phyloP scores from a whole-genome alignment of 1,139 yeast species.

The Hansenula lynferdii region DNA sequence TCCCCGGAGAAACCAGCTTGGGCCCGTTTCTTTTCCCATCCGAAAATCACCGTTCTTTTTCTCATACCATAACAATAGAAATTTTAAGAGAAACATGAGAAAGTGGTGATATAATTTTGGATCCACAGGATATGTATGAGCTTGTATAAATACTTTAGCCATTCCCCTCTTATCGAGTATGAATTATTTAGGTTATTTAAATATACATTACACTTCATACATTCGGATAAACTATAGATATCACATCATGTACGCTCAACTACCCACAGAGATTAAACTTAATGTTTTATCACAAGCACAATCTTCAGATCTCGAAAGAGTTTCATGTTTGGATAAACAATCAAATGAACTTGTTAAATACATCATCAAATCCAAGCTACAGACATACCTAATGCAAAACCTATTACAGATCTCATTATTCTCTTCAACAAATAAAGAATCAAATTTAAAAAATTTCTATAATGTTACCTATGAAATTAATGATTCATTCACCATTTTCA shows the following conservation, averaged over 20 bases:
- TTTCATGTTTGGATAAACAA: neutral
- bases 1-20: neutral
- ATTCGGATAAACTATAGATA: too few relatives aligned
- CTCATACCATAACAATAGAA: too few relatives aligned
- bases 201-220: too few relatives aligned
- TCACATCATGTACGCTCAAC: too few relatives aligned
- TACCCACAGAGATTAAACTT: too few relatives aligned
- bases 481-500: neutral
- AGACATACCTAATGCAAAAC: neutral
- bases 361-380: neutral
- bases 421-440: conserved; percentile 1
- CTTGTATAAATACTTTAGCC: too few relatives aligned
- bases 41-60: conserved; percentile 1
- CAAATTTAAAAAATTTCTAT: neutral
- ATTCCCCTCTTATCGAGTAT: too few relatives aligned
- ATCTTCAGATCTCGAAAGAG: neutral
- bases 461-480: neutral
- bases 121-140: too few relatives aligned
- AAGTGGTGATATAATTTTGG: too few relatives aligned
- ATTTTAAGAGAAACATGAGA: too few relatives aligned
- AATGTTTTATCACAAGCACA: too few relatives aligned
- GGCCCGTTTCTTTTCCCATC: neutral
- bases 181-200: too few relatives aligned
- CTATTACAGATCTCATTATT: neutral
- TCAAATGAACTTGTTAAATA: neutral